A percentile compares a stretch with the other conserved stretches of the same genome.
Evolutionary conservation across 2,329 filamentous ascomycete genomes (phyloP).

Genomic region (Exophiala aquamarina): DNA sequence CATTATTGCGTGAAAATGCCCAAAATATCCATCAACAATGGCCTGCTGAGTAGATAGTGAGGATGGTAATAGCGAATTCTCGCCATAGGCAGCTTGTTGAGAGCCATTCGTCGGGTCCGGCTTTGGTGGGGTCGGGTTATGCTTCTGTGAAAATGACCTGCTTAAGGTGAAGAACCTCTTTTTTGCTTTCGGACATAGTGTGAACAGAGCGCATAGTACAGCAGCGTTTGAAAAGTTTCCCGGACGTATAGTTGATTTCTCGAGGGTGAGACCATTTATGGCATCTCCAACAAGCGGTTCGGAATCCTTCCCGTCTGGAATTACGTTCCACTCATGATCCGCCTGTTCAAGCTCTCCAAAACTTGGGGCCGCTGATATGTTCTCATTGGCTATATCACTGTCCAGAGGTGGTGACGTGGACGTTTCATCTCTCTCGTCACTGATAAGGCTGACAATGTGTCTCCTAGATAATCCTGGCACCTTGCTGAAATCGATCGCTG

Average conservation of each 20-base stretch:
- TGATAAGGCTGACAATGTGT: neutral
- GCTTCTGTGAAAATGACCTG: no score
- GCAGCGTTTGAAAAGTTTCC: neutral
- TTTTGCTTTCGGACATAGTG: neutral
- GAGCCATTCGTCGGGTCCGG: neutral
- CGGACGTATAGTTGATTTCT: neutral
- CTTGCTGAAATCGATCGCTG: neutral
- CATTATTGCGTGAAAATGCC: slow-evolving; percentile 67
- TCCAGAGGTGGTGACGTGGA: neutral
- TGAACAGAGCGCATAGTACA: neutral
- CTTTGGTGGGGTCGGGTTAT: no score
- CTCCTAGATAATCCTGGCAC: neutral
- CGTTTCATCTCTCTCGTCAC: neutral
- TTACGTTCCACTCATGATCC: neutral
- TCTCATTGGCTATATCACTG: neutral
- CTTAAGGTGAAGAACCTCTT: neutral
- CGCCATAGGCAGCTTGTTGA: neutral
- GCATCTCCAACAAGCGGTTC: neutral
- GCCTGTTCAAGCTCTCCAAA: neutral
- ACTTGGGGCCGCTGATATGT: neutral
- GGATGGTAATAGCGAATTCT: neutral
- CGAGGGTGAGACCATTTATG: neutral
- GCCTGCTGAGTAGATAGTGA: slow-evolving; percentile 1
- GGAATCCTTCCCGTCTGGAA: neutral
- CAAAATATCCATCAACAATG: slow-evolving; percentile 67